Percentiles rank a stretch among this genome's conserved stretches.
These are phyloP conservation scores for Leucocoprinus leucothites DNA, from an alignment of 768 basidiomycete species.

Conservation along the genomic window DNA sequence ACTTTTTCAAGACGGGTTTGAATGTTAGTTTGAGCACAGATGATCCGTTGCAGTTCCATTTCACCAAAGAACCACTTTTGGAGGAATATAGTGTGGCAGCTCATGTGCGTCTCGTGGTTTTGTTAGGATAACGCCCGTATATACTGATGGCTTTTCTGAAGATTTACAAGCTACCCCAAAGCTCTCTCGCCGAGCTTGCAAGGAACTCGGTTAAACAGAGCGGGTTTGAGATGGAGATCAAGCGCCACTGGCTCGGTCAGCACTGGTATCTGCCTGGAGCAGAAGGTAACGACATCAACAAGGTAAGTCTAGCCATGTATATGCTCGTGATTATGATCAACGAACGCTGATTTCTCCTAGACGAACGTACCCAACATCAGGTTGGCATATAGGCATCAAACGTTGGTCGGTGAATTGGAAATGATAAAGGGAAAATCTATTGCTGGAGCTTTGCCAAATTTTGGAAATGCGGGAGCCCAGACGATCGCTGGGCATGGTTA, in stretches of 20 bases:
- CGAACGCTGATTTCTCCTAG: conserved; percentile 32
- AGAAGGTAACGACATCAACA: conserved; percentile 93
- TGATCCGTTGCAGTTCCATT: conserved; percentile 95
- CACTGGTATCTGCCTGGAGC: conserved; percentile 93
- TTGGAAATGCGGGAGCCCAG: neutral
- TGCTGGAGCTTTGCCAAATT: neutral
- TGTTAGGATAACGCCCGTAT: neutral
- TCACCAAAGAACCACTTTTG: conserved; percentile 92
- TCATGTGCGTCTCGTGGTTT: conserved; percentile 53
- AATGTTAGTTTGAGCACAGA: conserved; percentile 97
- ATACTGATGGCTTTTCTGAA: conserved; percentile 25
- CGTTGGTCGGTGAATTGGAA: conserved; percentile 80
- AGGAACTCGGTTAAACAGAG: conserved; percentile 96
- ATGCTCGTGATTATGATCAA: too few relatives aligned
- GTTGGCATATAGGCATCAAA: conserved; percentile 87
- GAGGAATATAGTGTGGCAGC: conserved; percentile 99
- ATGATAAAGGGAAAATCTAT: conserved; percentile 41
- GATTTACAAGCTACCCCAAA: conserved; percentile 97
- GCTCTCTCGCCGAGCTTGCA: conserved; percentile 94
- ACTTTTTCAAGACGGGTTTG: conserved; percentile 94
- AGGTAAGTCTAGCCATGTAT: conserved; percentile 43
- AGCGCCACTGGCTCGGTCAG: conserved; percentile 92
- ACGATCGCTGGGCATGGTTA: neutral
- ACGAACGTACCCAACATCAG: conserved; percentile 97
- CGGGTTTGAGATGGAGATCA: conserved; percentile 98